Evolutionary conservation across 768 basidiomycete genomes (phyloP), one percentile per base, ranked within the genome.

Genomic region (Pleurotus ostreatus): DNA sequence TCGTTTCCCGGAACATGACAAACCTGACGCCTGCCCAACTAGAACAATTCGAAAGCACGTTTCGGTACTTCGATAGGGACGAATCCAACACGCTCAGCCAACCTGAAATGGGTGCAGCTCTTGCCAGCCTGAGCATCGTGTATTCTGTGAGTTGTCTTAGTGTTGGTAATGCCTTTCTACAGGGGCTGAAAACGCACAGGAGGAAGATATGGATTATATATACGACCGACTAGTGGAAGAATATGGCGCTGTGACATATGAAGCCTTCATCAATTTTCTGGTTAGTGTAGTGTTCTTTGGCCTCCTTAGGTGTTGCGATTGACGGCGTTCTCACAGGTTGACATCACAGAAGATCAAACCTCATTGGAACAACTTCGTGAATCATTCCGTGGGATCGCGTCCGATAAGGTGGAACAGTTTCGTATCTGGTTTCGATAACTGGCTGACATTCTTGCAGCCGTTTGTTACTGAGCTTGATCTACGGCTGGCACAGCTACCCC

Each of bases 1-100:
- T 97, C 63, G 90, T 98, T 1, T 94, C 97, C 11, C 81, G 93
- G 45, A 93, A 92, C 63, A 87, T 92, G 83, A 90, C 93, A 22
- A 97, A 98, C 67, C 72, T 99, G 60, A 96, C 96, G 0, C 94
- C 97, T 0, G 94, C 93, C 12, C 93, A 94, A 66, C 78, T 98
- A 20, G 96, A 98, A 66, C 94, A 98, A 66, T 96, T 97, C 62
- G 96, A 98, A 70, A 85, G 88, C 67, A 96, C 94, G 1, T 98
- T 99, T 85, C 84, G 95, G 51, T 95, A 98, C 73, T 99, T 99
- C 65, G 96, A 98, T 71, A 85, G 85, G 59, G 94, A 98, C 62
- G 89, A 92, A 63, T 85, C 88, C 39, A 97, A 98, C 66, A 94
- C 92, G 0, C 81, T 98, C 39, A 84, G 80, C 57, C 66, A 87